A percentile compares a stretch with the other conserved stretches of the same genome.
Conservation (phyloP, 768 basidiomycete genomes). For the Leucosporidium scottii region DNA sequence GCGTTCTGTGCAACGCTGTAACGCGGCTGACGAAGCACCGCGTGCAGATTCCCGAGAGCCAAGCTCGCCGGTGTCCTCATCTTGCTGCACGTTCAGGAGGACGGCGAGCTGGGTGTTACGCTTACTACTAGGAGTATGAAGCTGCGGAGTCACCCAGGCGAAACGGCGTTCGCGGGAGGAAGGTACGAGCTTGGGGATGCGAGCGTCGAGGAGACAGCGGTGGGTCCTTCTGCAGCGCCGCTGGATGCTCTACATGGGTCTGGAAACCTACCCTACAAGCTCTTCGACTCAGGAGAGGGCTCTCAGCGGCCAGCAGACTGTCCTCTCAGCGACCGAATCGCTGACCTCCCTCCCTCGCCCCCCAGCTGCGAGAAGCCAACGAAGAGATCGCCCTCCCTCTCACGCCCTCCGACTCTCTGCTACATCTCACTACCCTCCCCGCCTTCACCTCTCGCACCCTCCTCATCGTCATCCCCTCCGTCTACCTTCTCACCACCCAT, state of each 20-base stretch:
- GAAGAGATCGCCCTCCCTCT: constrained; percentile 32
- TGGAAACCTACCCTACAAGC: too few relatives aligned
- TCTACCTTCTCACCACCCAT: constrained; percentile 25
- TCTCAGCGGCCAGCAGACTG: too few relatives aligned
- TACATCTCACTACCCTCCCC: constrained; percentile 32
- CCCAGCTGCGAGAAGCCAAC: constrained; percentile 33
- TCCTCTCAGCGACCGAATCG: too few relatives aligned
- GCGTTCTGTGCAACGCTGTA: too few relatives aligned
- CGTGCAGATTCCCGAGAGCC: constrained; percentile 7
- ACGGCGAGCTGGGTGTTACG: constrained; percentile 17
- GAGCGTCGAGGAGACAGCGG: constrained; percentile 24
- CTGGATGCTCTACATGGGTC: too few relatives aligned
- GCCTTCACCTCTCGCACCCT: constrained; percentile 34
- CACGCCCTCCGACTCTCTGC: background rate
- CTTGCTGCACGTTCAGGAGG: constrained; percentile 25
- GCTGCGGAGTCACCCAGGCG: constrained; percentile 32
- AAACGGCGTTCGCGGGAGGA: constrained; percentile 36
- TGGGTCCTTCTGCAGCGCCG: background rate
- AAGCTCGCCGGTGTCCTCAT: constrained; percentile 33
- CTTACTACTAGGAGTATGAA: constrained; percentile 31
- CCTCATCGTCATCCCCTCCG: constrained; percentile 34
- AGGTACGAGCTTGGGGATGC: constrained; percentile 26
- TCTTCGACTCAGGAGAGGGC: too few relatives aligned
- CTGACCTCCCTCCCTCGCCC: too few relatives aligned
- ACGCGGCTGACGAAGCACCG: too few relatives aligned